phyloP scores from a whole-genome alignment of 2,329 filamentous ascomycete species.

The Sporothrix globosa region DNA sequence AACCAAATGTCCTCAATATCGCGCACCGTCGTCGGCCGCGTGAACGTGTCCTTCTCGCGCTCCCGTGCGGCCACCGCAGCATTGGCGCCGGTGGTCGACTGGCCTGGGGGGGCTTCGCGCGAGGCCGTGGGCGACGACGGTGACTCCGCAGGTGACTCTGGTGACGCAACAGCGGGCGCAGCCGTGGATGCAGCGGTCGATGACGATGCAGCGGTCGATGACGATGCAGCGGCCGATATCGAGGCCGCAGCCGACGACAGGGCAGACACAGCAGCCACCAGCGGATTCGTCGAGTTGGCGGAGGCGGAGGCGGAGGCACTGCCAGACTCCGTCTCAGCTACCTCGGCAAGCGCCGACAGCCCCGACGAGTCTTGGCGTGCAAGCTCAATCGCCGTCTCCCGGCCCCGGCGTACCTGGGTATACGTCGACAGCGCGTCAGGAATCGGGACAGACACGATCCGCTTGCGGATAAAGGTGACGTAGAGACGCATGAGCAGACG shows the following conservation, averaged over 20 bases:
- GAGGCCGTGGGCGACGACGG: background rate
- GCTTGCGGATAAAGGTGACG: conserved; percentile 50
- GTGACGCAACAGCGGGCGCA: background rate
- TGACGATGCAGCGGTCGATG: background rate
- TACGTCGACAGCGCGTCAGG: conserved; percentile 36
- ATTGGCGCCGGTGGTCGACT: background rate
- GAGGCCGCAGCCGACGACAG: background rate
- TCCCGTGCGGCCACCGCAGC: background rate
- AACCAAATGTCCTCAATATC: conserved; percentile 54
- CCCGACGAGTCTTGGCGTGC: conserved; percentile 11
- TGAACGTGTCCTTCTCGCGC: background rate
- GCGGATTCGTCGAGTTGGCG: background rate
- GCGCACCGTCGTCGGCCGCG: conserved; percentile 27
- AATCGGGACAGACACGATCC: conserved; percentile 40
- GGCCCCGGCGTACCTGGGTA: background rate
- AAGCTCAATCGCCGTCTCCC: background rate
- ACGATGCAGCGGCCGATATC: background rate
- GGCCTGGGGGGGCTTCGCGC: background rate
- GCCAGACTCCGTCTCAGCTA: background rate
- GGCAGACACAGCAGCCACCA: background rate
- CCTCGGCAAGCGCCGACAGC: background rate
- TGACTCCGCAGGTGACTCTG: background rate
- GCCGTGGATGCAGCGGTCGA: background rate
- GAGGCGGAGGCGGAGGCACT: background rate
- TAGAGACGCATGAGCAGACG: conserved; percentile 57